A percentile compares a stretch with the other conserved stretches of the same genome.
Conservation (phyloP, 148 eudicot genomes). For the Salicornia ramosissima region DNA sequence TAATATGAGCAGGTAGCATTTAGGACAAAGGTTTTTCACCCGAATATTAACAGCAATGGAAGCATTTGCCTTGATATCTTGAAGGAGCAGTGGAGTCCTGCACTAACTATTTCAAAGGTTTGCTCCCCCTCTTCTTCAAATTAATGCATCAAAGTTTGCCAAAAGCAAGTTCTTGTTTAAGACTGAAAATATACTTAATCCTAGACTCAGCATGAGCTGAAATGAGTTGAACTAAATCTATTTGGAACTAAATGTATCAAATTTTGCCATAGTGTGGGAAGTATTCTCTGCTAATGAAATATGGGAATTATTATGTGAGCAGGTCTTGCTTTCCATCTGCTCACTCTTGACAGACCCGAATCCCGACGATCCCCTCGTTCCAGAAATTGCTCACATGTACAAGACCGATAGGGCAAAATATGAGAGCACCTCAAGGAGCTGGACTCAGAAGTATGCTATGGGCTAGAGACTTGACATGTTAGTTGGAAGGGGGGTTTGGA, state of each 20-base stretch:
- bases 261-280: too few relatives aligned
- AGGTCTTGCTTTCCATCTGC: constrained; percentile 91
- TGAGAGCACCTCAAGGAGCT: constrained; percentile 89
- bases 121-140: too few relatives aligned
- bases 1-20: constrained; percentile 49
- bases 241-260: too few relatives aligned
- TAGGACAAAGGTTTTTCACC: constrained; percentile 46
- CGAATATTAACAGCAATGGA: constrained; percentile 44
- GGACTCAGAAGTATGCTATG: constrained; percentile 96
- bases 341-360: constrained; percentile 85
- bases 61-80: constrained; percentile 45
- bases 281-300: too few relatives aligned
- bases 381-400: constrained; percentile 95
- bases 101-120: constrained; percentile 43
- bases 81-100: constrained; percentile 53
- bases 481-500: constrained; percentile 18
- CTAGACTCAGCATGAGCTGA: neutral
- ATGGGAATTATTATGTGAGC: neutral
- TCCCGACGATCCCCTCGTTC: constrained; percentile 90
- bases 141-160: neutral
- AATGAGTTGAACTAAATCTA: too few relatives aligned
- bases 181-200: neutral
- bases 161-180: neutral
- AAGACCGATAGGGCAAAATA: constrained; percentile 77
- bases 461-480: constrained; percentile 38